Conservation (phyloP, 108 stramenopile genomes). For the Aurantiochytrium sp. region DNA sequence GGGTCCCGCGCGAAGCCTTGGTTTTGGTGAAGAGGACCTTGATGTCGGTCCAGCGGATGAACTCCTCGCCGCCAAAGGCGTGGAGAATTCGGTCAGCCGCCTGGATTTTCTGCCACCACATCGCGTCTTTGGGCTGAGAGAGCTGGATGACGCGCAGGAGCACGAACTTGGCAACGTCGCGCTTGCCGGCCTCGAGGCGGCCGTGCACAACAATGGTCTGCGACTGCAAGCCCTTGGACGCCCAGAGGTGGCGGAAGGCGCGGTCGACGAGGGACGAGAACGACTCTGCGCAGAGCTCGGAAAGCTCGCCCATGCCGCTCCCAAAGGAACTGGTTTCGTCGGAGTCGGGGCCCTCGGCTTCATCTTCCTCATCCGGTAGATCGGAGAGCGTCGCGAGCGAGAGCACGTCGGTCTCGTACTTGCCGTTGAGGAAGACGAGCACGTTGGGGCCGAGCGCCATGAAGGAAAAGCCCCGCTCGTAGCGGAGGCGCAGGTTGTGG, state of each 20-base stretch:
- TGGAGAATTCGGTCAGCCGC: not conserved
- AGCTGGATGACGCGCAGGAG: slow-evolving; percentile 18
- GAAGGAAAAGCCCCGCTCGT: not conserved
- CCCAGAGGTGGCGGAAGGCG: not conserved
- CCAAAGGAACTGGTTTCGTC: not conserved
- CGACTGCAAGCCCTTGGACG: not conserved
- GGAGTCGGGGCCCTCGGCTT: not conserved
- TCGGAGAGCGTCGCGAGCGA: not conserved
- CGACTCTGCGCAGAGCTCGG: not conserved
- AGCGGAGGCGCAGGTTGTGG: not conserved
- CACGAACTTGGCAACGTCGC: not conserved
- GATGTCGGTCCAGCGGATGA: not conserved
- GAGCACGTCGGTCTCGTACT: slow-evolving; percentile 21
- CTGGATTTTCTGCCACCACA: not conserved
- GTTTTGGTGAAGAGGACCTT: not conserved
- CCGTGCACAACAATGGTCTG: slow-evolving; percentile 3
- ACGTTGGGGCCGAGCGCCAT: not conserved
- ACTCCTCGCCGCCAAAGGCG: slow-evolving; percentile 4
- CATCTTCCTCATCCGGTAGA: not conserved
- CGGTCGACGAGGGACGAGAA: not conserved
- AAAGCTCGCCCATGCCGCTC: not conserved
- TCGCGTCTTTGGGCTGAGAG: not conserved
- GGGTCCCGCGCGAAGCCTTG: not conserved
- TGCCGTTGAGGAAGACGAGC: not conserved
- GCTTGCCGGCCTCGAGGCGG: not conserved